Base-by-base conservation (phyloP, 306 rosid species). In the Malus orientalis region DNA sequence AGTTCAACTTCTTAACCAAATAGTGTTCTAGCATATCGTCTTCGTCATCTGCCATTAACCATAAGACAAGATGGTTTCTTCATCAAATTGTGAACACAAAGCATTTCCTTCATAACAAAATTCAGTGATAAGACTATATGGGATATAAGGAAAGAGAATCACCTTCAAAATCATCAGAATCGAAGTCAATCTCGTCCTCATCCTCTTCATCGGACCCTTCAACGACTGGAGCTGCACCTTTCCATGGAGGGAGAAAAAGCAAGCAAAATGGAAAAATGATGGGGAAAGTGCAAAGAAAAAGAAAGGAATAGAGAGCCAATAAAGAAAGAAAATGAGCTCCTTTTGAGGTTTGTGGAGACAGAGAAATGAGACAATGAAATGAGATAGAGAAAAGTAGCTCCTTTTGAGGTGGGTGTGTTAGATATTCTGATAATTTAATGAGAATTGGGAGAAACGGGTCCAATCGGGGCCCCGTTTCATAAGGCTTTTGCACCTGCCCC, bases 11-110 rank as follows among this genome's bases (percentile, higher is more conserved):
- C 86, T 92, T 96, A 27, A 97, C 97, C 81, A 96, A 87, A 76
- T 91, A 96, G 82, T 96, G 99, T 82, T 96, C 97, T 38, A 96
- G 96, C 98, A 96, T 92, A 84, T 96, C 97, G 5, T 94, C 98
- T 87, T 96, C 99, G 22, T 95, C 97, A 82, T 80, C 98, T 91
- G 90, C 83, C 77, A 55, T 25, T 27, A 59, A 80, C 23, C 78
- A 75, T 49, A 75, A 80, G 29, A 81, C 4, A 51, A 51, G 71
- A 80, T 54, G 67, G 30, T 36, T 61, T 54, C 62, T 54, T 29
- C 63, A 45, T 80, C 66, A 75, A 59, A 53, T 15, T 36, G 53
- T 3, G 8, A 18, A 42, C 51, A 53, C 5, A 16, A n/a, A 33
- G 38, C 49, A 6, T 55, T 40, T 33, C 33, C 33, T 30, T 70